Percentiles rank a stretch among this genome's conserved stretches.
Conservation (phyloP, 2,329 filamentous ascomycete genomes). For the Alternaria angustiovoidea region DNA sequence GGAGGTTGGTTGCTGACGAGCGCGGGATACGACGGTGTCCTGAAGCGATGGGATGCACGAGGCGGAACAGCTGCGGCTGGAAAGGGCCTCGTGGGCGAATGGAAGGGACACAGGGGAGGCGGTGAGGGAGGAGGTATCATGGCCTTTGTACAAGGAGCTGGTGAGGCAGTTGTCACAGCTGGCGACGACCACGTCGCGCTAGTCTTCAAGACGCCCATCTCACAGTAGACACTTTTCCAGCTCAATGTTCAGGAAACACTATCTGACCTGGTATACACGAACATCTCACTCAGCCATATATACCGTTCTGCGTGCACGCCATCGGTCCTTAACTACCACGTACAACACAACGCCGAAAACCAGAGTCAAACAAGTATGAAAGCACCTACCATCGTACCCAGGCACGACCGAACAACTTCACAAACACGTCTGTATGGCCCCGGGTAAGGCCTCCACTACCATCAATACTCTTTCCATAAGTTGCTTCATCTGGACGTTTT, state of each 20-base stretch:
- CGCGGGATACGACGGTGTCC: constrained; percentile 90
- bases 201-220: constrained; percentile 37
- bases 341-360: background rate
- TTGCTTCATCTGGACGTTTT: background rate
- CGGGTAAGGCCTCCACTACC: constrained; percentile 6
- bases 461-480: constrained; percentile 1
- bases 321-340: background rate
- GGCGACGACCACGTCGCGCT: constrained; percentile 73
- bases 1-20: constrained; percentile 78
- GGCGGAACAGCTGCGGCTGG: constrained; percentile 72
- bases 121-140: constrained; percentile 88
- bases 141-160: constrained; percentile 84
- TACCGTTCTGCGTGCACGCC: background rate
- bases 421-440: background rate
- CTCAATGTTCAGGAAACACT: too few species aligned
- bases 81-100: constrained; percentile 80
- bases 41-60: constrained; percentile 84
- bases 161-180: constrained; percentile 81
- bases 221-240: constrained; percentile 5
- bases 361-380: background rate
- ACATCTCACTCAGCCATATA: background rate
- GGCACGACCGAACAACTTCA: background rate
- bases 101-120: constrained; percentile 86
- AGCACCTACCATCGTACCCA: too few species aligned
- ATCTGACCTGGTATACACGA: too few species aligned